Percentiles rank a stretch among this genome's conserved stretches.
These are phyloP conservation scores for Phytophthora megakarya DNA, from an alignment of 352 stramenopile species.

Conservation along the genomic window DNA sequence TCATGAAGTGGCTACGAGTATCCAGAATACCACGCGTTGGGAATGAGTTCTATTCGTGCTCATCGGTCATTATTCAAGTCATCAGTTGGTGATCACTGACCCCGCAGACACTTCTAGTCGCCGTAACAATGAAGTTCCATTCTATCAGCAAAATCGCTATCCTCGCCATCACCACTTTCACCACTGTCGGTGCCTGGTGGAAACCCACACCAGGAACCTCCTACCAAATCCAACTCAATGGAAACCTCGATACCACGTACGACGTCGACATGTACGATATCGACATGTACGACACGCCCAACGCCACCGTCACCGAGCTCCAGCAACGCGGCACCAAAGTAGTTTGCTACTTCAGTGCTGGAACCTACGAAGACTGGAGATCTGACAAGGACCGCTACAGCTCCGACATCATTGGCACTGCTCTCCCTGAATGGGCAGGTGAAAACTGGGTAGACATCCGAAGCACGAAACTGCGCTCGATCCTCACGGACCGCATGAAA, in stretches of 20 bases:
- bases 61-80: too few relatives aligned
- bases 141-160: too few relatives aligned
- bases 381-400: conserved; percentile 47
- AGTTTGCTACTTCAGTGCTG: conserved; percentile 66
- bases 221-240: conserved; percentile 48
- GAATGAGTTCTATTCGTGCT: too few relatives aligned
- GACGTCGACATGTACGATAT: conserved; percentile 45
- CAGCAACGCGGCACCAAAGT: conserved; percentile 40
- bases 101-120: too few relatives aligned
- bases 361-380: conserved; percentile 58
- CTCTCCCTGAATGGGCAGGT: conserved; percentile 39
- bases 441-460: conserved; percentile 51
- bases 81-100: too few relatives aligned
- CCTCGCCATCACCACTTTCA: not conserved
- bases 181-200: conserved; percentile 28
- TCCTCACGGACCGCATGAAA: conserved; percentile 51
- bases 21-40: too few relatives aligned
- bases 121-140: too few relatives aligned
- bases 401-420: conserved; percentile 38
- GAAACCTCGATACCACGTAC: conserved; percentile 36
- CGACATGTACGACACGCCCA: conserved; percentile 47
- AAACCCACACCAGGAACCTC: conserved; percentile 44
- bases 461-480: conserved; percentile 35
- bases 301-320: conserved; percentile 33
- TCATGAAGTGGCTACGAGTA: too few relatives aligned